These are phyloP conservation scores for Rhodotorula sp. DNA, from an alignment of 1,284 basidiomycete species.

Conservation along the genomic window DNA sequence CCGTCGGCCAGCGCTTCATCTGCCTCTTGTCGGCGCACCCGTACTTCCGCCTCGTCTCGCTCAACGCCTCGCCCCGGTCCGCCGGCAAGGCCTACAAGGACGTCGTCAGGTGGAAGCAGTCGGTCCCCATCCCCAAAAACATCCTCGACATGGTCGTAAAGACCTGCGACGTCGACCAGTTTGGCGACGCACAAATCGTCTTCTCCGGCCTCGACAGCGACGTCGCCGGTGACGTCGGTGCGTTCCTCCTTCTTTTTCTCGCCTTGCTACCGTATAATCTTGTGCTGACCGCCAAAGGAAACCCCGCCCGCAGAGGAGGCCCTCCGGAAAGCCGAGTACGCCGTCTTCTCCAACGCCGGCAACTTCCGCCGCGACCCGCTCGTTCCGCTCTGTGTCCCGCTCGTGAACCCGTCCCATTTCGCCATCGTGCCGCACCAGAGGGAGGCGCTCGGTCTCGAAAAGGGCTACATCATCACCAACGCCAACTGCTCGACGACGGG, in stretches of 20 bases:
- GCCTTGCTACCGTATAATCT: not conserved
- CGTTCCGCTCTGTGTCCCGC: conserved; percentile 95
- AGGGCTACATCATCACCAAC: conserved; percentile 96
- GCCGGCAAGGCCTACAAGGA: conserved; percentile 79
- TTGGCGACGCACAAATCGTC: conserved; percentile 78
- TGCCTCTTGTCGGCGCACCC: conserved; percentile 83
- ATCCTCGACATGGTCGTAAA: conserved; percentile 71
- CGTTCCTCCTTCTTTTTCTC: conserved; percentile 45
- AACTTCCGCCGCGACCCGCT: conserved; percentile 90
- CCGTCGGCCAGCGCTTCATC: conserved; percentile 93
- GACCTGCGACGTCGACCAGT: conserved; percentile 75
- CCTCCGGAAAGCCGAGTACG: conserved; percentile 82
- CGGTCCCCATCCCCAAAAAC: conserved; percentile 66
- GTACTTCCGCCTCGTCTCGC: conserved; percentile 79
- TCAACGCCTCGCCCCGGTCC: conserved; percentile 86
- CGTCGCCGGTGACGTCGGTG: conserved; percentile 91
- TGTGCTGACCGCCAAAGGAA: not conserved
- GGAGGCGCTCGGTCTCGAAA: conserved; percentile 67
- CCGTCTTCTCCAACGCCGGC: conserved; percentile 97
- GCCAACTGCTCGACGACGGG: conserved; percentile 98
- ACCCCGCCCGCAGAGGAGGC: conserved; percentile 66
- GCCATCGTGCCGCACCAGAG: conserved; percentile 81
- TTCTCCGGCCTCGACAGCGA: conserved; percentile 95
- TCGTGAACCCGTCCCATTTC: conserved; percentile 88
- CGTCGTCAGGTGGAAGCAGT: conserved; percentile 89